These are phyloP conservation scores for Sisymbrium irio DNA, from an alignment of 345 rosid genomes.

Conservation along the genomic window DNA sequence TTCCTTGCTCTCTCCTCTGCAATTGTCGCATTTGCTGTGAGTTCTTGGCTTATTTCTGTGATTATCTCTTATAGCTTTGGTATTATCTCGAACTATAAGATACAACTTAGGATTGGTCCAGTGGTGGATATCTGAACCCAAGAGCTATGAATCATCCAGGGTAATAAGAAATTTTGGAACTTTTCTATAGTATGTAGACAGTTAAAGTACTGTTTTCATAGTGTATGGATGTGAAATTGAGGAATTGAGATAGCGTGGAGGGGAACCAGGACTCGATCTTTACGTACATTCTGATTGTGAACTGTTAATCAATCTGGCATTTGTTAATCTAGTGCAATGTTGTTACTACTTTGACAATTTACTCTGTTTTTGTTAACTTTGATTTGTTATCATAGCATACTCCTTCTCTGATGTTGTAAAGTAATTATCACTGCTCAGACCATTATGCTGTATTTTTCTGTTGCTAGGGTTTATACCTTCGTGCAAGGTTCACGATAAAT, in stretches of 20 bases:
- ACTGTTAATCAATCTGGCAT: neutral
- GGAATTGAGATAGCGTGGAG: neutral
- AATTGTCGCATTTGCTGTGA: constrained; percentile 80
- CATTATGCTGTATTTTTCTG: neutral
- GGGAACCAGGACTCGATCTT: neutral
- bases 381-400: neutral
- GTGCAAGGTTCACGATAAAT: constrained; percentile 81
- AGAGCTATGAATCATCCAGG: neutral
- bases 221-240: neutral
- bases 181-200: neutral
- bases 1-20: constrained; percentile 92
- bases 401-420: neutral
- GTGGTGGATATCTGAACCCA: neutral
- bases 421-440: neutral
- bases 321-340: neutral
- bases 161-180: neutral
- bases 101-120: neutral
- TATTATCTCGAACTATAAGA: neutral
- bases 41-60: constrained; percentile 12
- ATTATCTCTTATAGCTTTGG: neutral
- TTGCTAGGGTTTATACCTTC: constrained; percentile 70
- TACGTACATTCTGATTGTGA: neutral
- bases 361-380: neutral
- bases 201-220: neutral
- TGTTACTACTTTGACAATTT: neutral